Evolutionary conservation across 2,329 filamentous ascomycete genomes (phyloP).

Genomic region (Beauveria varroae): DNA sequence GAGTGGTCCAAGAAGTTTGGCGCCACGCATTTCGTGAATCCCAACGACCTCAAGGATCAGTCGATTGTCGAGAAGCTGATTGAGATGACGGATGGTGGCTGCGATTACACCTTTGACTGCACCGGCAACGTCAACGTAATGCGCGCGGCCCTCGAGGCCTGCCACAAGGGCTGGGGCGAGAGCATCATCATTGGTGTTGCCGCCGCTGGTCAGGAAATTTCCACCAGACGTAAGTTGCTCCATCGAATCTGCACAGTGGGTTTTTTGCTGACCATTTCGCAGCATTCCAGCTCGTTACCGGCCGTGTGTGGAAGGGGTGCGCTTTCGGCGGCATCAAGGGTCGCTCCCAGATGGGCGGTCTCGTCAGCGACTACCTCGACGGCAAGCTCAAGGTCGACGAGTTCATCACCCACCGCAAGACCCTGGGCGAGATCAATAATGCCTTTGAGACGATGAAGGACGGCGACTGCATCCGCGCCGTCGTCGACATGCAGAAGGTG

Average conservation of each 20-base stretch:
- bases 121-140: constrained; percentile 96
- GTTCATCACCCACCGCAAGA: constrained; percentile 96
- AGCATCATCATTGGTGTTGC: constrained; percentile 97
- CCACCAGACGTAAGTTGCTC: constrained; percentile 71
- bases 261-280: constrained; percentile 16
- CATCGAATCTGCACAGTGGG: neutral
- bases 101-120: constrained; percentile 99
- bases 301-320: constrained; percentile 95
- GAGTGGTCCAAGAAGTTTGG: constrained; percentile 91
- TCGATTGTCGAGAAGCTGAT: constrained; percentile 87
- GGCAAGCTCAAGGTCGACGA: constrained; percentile 96
- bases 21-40: constrained; percentile 95
- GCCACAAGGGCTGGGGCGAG: constrained; percentile 99
- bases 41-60: constrained; percentile 67
- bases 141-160: constrained; percentile 91
- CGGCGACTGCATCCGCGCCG: constrained; percentile 93
- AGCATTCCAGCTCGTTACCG: constrained; percentile 98
- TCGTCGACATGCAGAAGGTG: constrained; percentile 58
- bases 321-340: constrained; percentile 98
- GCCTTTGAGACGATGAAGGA: constrained; percentile 93
- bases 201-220: constrained; percentile 91
- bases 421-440: constrained; percentile 73
- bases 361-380: constrained; percentile 83
- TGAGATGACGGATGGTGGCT: constrained; percentile 96
- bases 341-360: constrained; percentile 77